Evolutionary conservation across 768 basidiomycete species (phyloP), one percentile per base, ranked within the genome.

Genomic region (Pisolithus microcarpus): DNA sequence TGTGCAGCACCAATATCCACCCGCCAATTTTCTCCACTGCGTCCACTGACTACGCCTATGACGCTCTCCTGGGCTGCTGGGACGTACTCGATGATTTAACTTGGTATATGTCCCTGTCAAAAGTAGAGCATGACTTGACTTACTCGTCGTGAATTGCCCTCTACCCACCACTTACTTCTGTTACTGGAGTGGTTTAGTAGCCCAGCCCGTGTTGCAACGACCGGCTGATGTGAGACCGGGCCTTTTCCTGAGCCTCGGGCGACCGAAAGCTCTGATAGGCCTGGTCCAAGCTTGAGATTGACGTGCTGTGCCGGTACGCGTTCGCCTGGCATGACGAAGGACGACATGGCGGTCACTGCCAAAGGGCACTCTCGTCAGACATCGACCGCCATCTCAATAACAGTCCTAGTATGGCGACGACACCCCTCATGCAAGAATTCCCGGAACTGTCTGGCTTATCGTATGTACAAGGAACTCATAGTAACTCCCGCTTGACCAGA

Each of bases 1-100:
- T 96, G 92, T 5, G 93, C 87, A 24, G 84, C 76, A 2, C 94
- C 94, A 54, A 99, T 91, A 66, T 98, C 95, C 21, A 98, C 91
- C 42, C 93, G 80, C 75, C 83, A 99, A 6, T 85, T 87, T 61
- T 98, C 95, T 36, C 91, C 92, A 49, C 84, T 75, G 58, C 86
- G 83, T 52, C 84, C 88, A 6, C 77, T 75, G 46, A 99, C 74
- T 36, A 86, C 76, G 2, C 94, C 95, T 21, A 98, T 75, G 1
- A 98, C 91, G 9, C 86, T 81, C 64, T 98, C 95, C 57, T 91
- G 88, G 6, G 85, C 68, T 26, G 91, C 91, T 43, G 94, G 91
- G 31, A 91, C 78, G 70, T 98, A 98, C 94, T 97, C 59, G 19
- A 46, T 46, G 28, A 55, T 24, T 48, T 26, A 10, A 26, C 43